Evolutionary conservation across 257 asterid species (phyloP).

Genomic region (Capsicum baccatum): DNA sequence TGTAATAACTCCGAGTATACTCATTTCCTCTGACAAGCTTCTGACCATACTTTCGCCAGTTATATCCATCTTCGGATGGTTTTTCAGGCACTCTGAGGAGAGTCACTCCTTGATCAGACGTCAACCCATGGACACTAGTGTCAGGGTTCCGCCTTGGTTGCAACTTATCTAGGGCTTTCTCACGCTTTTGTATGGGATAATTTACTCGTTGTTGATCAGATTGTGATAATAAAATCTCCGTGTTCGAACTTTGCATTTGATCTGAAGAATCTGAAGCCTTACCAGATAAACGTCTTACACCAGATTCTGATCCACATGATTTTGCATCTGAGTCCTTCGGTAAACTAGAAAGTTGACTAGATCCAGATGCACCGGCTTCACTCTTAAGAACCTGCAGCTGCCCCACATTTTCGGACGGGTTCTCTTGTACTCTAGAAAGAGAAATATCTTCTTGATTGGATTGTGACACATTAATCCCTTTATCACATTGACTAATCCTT

Average conservation of each 20-base stretch:
- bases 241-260: constrained; percentile 40
- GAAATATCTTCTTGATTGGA: constrained; percentile 39
- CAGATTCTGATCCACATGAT: constrained; percentile 34
- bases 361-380: constrained; percentile 38
- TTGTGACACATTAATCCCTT: constrained; percentile 24
- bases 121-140: constrained; percentile 33
- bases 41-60: constrained; percentile 99
- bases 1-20: constrained; percentile 86
- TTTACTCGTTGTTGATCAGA: constrained; percentile 43
- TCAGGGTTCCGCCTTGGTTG: constrained; percentile 59
- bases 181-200: constrained; percentile 35
- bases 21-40: constrained; percentile 89
- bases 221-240: constrained; percentile 34
- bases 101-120: constrained; percentile 34
- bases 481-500: constrained; percentile 24
- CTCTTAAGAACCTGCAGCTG: constrained; percentile 45
- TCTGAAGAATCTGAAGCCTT: constrained; percentile 37
- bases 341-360: constrained; percentile 44
- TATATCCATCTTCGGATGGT: constrained; percentile 80
- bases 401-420: background rate
- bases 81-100: constrained; percentile 46
- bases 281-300: constrained; percentile 34
- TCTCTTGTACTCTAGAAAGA: background rate
- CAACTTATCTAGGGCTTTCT: constrained; percentile 50
- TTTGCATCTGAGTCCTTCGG: constrained; percentile 42